Base-by-base conservation (phyloP, 495 filamentous ascomycete genomes). In the Penicillium pancosmium region DNA sequence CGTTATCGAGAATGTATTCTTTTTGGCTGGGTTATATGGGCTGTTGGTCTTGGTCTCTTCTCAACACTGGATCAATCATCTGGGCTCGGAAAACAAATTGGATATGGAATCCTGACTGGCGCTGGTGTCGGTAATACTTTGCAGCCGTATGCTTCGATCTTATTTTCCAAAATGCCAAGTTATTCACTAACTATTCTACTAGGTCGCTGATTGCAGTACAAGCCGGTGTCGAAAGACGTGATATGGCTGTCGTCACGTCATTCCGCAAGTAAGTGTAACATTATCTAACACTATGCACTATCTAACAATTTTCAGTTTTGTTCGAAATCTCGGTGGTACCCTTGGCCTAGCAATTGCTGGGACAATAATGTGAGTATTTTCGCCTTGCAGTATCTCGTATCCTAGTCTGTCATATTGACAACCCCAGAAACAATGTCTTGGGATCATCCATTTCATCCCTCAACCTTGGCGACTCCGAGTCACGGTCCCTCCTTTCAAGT, bases 241-340 rank as follows among this genome's bases (percentile, higher is more conserved):
- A 84, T 33, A 84, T 82, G 80, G 82, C 82, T 16, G 78, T 83
- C 8, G 77, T 82, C 13, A 84, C 82, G 6, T 72, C 77, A 5
- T 81, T 80, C 56, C 70, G 81, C 34, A 84, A 82, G 81, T 83
- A 65, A 55, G 76, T 60, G 21, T 8, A 13, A n/a, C 36, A 12
- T 12, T 3, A 12, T 38, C n/a, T 44, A 44, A 13, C n/a, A 18
- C n/a, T 9, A 19, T n/a, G 8, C 16, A 44, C 16, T 44, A 16
- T 43, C 57, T 68, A 60, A 72, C 53, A 15, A 44, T 3, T 40
- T n/a, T 5, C 54, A 84, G 80, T 59, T 83, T 83, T 60, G 70
- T 81, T 15, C 67, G 82, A 34, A 82, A 80, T 55, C 71, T 84
- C 5, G 82, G 82, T 8, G 81, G 74, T 11, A 81, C 80, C 13